phyloP scores from a whole-genome alignment of 108 stramenopile genomes.

The Pseudonitzschia multiseries region DNA sequence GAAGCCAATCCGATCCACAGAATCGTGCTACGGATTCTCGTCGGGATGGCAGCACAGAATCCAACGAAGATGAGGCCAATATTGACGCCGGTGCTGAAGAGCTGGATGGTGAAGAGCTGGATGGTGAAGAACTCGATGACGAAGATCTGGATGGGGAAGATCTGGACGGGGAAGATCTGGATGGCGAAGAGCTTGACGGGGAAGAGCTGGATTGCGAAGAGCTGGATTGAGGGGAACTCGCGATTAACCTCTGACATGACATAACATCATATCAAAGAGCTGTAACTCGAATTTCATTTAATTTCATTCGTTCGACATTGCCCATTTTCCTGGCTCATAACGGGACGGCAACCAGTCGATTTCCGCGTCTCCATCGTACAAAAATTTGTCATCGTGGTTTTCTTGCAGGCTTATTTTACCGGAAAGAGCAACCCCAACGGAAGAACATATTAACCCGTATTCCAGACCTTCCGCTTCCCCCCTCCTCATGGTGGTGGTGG shows the following conservation, averaged over 20 bases:
- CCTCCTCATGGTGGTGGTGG: too few relatives aligned
- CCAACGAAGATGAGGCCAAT: too few relatives aligned
- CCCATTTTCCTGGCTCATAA: slow-evolving; percentile 46
- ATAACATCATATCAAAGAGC: too few relatives aligned
- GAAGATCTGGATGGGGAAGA: slow-evolving; percentile 2
- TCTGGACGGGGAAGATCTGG: slow-evolving; percentile 32
- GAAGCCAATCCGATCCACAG: too few relatives aligned
- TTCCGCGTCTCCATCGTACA: background rate
- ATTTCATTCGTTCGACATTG: slow-evolving; percentile 32
- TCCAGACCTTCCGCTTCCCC: slow-evolving; percentile 8
- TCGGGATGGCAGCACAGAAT: slow-evolving; percentile 16
- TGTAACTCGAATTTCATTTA: background rate
- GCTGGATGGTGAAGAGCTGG: slow-evolving; percentile 9
- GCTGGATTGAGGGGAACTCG: slow-evolving; percentile 26
- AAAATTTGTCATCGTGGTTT: slow-evolving; percentile 5
- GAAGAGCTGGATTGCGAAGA: slow-evolving; percentile 31
- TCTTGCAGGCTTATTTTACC: slow-evolving; percentile 24
- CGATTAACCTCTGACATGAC: too few relatives aligned
- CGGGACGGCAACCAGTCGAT: slow-evolving; percentile 30
- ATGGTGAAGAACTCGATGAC: slow-evolving; percentile 6
- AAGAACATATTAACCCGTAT: slow-evolving; percentile 45
- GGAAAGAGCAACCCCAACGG: slow-evolving; percentile 43
- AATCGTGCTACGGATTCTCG: too few relatives aligned
- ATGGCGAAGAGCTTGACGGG: slow-evolving; percentile 39
- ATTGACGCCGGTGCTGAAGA: slow-evolving; percentile 22